Evolutionary conservation across 164 flowering plant species (phyloP).

Genomic region (Piper betle): DNA sequence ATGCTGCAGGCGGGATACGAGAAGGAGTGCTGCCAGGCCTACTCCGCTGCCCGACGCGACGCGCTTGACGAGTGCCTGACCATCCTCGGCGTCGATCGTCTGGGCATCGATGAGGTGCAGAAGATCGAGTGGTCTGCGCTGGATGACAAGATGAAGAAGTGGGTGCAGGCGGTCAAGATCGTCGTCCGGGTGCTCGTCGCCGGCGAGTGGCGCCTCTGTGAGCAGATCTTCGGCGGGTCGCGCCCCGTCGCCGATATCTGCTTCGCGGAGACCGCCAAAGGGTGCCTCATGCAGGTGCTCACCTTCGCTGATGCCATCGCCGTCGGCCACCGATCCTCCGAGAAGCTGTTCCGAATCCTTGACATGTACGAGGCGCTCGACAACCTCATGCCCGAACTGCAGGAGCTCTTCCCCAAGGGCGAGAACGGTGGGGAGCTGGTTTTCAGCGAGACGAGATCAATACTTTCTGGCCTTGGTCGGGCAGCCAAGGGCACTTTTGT

Average conservation of each 20-base stretch:
- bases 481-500: slow-evolving; percentile 61
- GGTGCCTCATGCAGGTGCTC: slow-evolving; percentile 63
- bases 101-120: slow-evolving; percentile 86
- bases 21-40: slow-evolving; percentile 84
- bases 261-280: slow-evolving; percentile 60
- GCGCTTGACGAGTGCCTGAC: slow-evolving; percentile 62
- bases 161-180: slow-evolving; percentile 70
- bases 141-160: slow-evolving; percentile 92
- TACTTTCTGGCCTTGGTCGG: slow-evolving; percentile 42
- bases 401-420: slow-evolving; percentile 27
- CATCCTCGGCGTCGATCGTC: slow-evolving; percentile 62
- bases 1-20: slow-evolving; percentile 81
- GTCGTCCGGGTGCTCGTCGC: slow-evolving; percentile 38
- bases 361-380: slow-evolving; percentile 74
- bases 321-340: slow-evolving; percentile 45
- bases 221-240: slow-evolving; percentile 44
- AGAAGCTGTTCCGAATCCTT: slow-evolving; percentile 56
- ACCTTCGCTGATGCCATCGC: slow-evolving; percentile 73
- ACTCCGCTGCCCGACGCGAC: slow-evolving; percentile 56
- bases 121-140: slow-evolving; percentile 61
- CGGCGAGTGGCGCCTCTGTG: slow-evolving; percentile 64
- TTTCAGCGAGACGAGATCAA: slow-evolving; percentile 39
- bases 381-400: slow-evolving; percentile 32
- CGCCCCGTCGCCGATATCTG: slow-evolving; percentile 40
- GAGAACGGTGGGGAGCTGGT: slow-evolving; percentile 30